Percentiles rank a stretch among this genome's conserved stretches.
These are phyloP conservation scores for Cryptosporidium ryanae DNA, from an alignment of 169 alveolate genomes.

Conservation along the genomic window DNA sequence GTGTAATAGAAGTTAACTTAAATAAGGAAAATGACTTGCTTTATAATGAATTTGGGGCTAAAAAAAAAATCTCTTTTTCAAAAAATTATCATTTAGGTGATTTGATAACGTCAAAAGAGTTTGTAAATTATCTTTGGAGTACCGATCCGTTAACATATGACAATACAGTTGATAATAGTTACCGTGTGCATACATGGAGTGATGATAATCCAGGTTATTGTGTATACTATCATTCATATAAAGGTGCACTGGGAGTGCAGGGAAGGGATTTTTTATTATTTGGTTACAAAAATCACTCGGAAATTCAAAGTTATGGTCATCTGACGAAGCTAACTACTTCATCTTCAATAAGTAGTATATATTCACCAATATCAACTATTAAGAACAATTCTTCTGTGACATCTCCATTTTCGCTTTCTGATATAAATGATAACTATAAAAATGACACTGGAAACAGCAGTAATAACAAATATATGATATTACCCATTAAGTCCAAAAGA, in stretches of 20 bases:
- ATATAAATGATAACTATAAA: neutral
- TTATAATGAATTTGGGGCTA: constrained; percentile 4
- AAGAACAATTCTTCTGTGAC: neutral
- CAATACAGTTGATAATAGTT: constrained; percentile 64
- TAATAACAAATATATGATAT: neutral
- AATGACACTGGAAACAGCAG: neutral
- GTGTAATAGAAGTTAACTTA: constrained; percentile 52
- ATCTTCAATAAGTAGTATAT: constrained; percentile 17
- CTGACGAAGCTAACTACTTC: neutral
- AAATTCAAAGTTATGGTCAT: constrained; percentile 3
- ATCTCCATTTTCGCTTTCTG: constrained; percentile 11
- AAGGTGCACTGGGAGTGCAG: constrained; percentile 63
- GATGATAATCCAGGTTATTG: constrained; percentile 65
- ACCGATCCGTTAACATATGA: constrained; percentile 68
- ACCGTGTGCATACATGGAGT: constrained; percentile 65
- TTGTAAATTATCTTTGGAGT: constrained; percentile 52
- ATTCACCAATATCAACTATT: constrained; percentile 31
- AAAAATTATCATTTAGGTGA: constrained; percentile 50
- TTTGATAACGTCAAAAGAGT: constrained; percentile 48
- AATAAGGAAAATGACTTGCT: constrained; percentile 50
- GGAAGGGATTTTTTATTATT: constrained; percentile 48
- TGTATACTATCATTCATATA: constrained; percentile 67
- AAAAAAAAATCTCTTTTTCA: constrained; percentile 7
- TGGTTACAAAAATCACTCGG: constrained; percentile 40
- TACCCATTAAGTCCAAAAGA: neutral